Percentiles rank a stretch among this genome's conserved stretches.
Conservation (phyloP, 257 asterid genomes). For the Jasminum sambac region DNA sequence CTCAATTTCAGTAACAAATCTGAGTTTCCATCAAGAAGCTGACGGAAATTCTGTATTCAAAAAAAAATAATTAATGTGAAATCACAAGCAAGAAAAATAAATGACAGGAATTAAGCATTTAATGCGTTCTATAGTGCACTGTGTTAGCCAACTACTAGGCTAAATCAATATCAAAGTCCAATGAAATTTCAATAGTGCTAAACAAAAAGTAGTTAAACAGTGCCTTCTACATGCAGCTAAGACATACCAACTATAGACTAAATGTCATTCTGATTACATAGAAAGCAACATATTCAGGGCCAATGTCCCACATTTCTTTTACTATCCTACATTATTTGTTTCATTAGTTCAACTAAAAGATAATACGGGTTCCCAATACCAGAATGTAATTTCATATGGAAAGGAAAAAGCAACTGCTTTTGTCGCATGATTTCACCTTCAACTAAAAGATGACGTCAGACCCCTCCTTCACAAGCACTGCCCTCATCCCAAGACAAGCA, state of each 20-base stretch:
- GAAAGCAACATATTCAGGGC: neutral
- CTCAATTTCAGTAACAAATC: slow-evolving; percentile 68
- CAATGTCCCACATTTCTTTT: neutral
- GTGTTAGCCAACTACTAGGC: slow-evolving; percentile 14
- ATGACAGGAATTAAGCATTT: slow-evolving; percentile 4
- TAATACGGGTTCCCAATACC: neutral
- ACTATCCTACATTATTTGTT: slow-evolving; percentile 4
- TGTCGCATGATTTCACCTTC: neutral
- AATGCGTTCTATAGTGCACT: slow-evolving; percentile 1
- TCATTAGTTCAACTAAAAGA: slow-evolving; percentile 10
- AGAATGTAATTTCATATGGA: slow-evolving; percentile 5
- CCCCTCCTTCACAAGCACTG: neutral
- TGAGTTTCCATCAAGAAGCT: slow-evolving; percentile 74
- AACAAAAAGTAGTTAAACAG: neutral
- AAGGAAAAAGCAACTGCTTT: slow-evolving; percentile 1
- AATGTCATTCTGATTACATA: neutral
- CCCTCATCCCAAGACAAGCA: neutral
- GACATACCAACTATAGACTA: neutral
- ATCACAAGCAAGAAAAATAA: slow-evolving; percentile 19
- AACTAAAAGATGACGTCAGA: slow-evolving; percentile 8
- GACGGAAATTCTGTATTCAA: slow-evolving; percentile 65
- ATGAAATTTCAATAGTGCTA: neutral
- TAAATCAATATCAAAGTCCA: neutral
- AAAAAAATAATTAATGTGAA: slow-evolving; percentile 21
- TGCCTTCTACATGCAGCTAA: slow-evolving; percentile 13